phyloP scores from a whole-genome alignment of 2,329 filamentous ascomycete genomes.

The Amphichorda felina region DNA sequence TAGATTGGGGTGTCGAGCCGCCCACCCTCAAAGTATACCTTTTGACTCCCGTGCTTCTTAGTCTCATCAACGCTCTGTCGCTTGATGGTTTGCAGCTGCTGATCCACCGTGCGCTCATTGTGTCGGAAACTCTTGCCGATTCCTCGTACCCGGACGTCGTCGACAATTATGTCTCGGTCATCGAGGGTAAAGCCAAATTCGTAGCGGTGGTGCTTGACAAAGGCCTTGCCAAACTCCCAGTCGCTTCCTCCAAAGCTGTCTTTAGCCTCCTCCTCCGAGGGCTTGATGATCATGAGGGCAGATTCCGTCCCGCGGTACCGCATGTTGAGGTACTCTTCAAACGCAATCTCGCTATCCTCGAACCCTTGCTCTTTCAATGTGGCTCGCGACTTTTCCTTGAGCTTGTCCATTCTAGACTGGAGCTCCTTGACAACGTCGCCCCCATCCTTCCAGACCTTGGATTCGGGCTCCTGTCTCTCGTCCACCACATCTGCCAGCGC shows the following conservation, averaged over 20 bases:
- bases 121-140: slow-evolving; percentile 82
- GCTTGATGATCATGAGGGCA: slow-evolving; percentile 78
- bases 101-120: slow-evolving; percentile 69
- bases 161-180: slow-evolving; percentile 78
- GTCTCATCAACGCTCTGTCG: slow-evolving; percentile 41
- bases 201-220: slow-evolving; percentile 77
- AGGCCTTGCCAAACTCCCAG: slow-evolving; percentile 77
- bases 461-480: slow-evolving; percentile 71
- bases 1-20: slow-evolving; percentile 70
- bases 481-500: slow-evolving; percentile 87
- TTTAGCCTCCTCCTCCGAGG: slow-evolving; percentile 47
- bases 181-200: slow-evolving; percentile 85
- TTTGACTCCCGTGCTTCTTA: slow-evolving; percentile 52
- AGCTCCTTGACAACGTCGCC: slow-evolving; percentile 49
- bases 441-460: slow-evolving; percentile 47
- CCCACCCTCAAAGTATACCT: slow-evolving; percentile 79
- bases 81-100: slow-evolving; percentile 63
- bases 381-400: slow-evolving; percentile 62
- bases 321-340: slow-evolving; percentile 92
- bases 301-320: slow-evolving; percentile 85
- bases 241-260: slow-evolving; percentile 50
- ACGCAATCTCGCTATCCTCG: slow-evolving; percentile 58
- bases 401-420: slow-evolving; percentile 61
- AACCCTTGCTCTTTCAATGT: slow-evolving; percentile 72
- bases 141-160: slow-evolving; percentile 78